These are phyloP conservation scores for Rosa chinensis DNA, from an alignment of 306 rosid genomes.

Conservation along the genomic window DNA sequence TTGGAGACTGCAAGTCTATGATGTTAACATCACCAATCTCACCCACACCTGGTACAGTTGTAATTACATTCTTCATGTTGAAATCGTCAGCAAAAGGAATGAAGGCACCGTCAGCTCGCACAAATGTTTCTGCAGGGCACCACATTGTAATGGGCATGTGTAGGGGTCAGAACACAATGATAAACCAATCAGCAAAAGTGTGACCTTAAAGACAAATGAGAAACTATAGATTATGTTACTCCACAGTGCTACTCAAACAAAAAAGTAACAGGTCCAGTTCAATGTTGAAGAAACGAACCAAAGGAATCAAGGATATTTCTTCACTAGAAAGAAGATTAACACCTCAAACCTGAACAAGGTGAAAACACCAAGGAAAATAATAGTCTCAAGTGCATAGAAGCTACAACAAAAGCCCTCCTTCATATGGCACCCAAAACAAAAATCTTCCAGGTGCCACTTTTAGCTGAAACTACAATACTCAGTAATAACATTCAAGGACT, in stretches of 20 bases:
- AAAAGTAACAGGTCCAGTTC: background rate
- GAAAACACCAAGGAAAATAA: background rate
- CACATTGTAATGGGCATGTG: conserved; percentile 35
- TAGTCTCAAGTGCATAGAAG: background rate
- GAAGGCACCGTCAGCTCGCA: conserved; percentile 98
- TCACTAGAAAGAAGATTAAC: background rate
- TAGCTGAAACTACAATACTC: background rate
- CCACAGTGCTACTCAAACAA: conserved; percentile 10
- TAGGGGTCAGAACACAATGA: conserved; percentile 19
- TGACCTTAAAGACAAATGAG: conserved; percentile 13
- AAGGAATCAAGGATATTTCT: background rate
- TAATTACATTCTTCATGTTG: conserved; percentile 61
- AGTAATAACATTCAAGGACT: background rate
- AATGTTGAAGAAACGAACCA: background rate
- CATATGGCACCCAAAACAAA: background rate
- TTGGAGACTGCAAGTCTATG: conserved; percentile 93
- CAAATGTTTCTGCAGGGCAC: conserved; percentile 89
- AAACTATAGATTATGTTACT: conserved; percentile 25
- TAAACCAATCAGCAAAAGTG: conserved; percentile 30
- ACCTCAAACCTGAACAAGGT: background rate
- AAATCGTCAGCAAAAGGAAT: conserved; percentile 91
- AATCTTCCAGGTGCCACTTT: background rate
- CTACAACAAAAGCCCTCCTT: background rate
- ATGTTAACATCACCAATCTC: conserved; percentile 81
- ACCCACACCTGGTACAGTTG: conserved; percentile 81